Percentiles rank a stretch among this genome's conserved stretches.
Conservation (phyloP, 2,329 filamentous ascomycete genomes). For the Hymenoscyphus linearis region DNA sequence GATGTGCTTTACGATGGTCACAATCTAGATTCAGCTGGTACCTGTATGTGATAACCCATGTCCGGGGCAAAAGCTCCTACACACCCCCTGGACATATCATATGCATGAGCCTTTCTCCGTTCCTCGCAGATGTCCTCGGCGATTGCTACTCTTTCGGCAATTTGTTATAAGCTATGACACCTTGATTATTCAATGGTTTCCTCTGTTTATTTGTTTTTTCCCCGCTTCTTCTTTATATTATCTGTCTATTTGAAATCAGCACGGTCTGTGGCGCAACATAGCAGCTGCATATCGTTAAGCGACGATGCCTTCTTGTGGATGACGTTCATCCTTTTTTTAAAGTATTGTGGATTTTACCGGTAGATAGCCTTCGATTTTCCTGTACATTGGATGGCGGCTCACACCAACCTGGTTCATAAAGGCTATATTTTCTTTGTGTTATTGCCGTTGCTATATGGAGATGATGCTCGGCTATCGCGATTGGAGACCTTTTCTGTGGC, state of each 20-base stretch:
- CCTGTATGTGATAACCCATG: background rate
- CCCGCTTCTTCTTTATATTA: background rate
- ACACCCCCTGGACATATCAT: background rate
- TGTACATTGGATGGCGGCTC: background rate
- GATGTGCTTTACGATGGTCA: background rate
- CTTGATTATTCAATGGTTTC: background rate
- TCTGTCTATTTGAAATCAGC: background rate
- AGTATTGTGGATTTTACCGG: background rate
- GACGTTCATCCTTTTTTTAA: background rate
- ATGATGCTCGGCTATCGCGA: background rate
- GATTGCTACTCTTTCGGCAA: background rate
- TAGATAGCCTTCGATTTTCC: background rate
- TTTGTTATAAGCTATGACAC: background rate
- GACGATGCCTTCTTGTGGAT: background rate
- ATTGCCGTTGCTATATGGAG: background rate
- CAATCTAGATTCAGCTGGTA: background rate
- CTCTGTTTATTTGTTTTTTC: background rate
- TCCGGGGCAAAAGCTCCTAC: background rate
- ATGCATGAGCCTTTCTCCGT: background rate
- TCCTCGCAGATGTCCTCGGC: background rate
- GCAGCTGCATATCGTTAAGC: background rate
- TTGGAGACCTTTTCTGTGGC: background rate
- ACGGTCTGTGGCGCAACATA: background rate
- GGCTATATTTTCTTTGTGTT: background rate
- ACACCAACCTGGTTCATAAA: background rate